Conservation (phyloP, 805 yeast species). For the Nakazawaea wyomingensis region DNA sequence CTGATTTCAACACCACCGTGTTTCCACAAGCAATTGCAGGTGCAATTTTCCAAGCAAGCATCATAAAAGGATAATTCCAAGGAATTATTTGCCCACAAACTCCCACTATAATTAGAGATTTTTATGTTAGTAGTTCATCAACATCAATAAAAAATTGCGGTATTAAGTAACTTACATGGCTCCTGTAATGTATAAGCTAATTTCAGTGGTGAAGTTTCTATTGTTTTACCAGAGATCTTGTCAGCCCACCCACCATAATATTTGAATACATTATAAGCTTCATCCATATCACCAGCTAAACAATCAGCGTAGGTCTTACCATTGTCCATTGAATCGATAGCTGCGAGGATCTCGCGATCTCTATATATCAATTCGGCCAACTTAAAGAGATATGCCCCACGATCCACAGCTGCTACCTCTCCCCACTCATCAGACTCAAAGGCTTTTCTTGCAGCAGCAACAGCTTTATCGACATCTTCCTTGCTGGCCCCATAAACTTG, state of each 20-base stretch:
- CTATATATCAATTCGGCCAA: slow-evolving; percentile 47
- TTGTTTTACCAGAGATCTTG: slow-evolving; percentile 61
- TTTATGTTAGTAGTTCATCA: neutral
- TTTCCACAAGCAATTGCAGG: slow-evolving; percentile 44
- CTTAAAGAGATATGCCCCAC: slow-evolving; percentile 49
- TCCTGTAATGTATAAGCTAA: slow-evolving; percentile 49
- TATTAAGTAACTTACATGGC: slow-evolving; percentile 35
- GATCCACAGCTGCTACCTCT: slow-evolving; percentile 38
- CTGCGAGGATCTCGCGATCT: slow-evolving; percentile 44
- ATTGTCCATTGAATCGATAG: slow-evolving; percentile 51
- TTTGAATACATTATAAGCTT: slow-evolving; percentile 47
- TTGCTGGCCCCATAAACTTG: slow-evolving; percentile 52
- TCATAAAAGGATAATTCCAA: slow-evolving; percentile 46
- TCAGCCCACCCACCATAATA: slow-evolving; percentile 80
- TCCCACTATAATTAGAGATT: slow-evolving; percentile 36
- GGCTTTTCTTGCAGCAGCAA: slow-evolving; percentile 58
- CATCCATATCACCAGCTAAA: slow-evolving; percentile 46
- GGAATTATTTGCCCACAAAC: slow-evolving; percentile 49
- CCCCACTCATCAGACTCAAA: slow-evolving; percentile 46
- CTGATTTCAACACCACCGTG: slow-evolving; percentile 41
- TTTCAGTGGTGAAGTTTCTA: slow-evolving; percentile 48
- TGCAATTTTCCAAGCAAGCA: slow-evolving; percentile 47
- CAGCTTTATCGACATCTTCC: slow-evolving; percentile 63
- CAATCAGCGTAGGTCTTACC: slow-evolving; percentile 50
- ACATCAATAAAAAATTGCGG: too few species aligned